Conservation (phyloP, 306 rosid species). For the Leucaena leucocephala region DNA sequence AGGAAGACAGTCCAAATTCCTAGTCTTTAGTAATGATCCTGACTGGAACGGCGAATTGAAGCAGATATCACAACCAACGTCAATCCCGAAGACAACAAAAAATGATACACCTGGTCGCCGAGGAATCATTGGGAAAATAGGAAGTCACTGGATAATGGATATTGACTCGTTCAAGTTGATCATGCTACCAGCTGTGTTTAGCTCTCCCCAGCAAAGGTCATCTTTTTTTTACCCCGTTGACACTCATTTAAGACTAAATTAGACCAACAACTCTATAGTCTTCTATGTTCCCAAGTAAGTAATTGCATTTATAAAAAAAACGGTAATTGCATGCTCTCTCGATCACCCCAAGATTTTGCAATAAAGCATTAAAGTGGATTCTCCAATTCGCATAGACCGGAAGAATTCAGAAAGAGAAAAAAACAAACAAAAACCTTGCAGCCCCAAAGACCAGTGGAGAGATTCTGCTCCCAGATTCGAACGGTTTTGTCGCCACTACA, state of each 20-base stretch:
- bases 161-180: neutral
- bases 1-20: neutral
- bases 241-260: neutral
- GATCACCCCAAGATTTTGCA: neutral
- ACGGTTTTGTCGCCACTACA: slow-evolving; percentile 98
- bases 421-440: slow-evolving; percentile 63
- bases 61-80: neutral
- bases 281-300: neutral
- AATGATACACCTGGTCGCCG: neutral
- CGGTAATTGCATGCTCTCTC: neutral
- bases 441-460: slow-evolving; percentile 59
- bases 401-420: neutral
- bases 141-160: neutral
- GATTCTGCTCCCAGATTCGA: slow-evolving; percentile 89
- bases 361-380: neutral
- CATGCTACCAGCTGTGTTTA: neutral
- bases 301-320: no score
- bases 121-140: neutral
- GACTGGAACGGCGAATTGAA: neutral
- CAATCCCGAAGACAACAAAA: neutral
- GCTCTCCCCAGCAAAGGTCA: neutral
- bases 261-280: neutral
- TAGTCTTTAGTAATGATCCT: neutral
- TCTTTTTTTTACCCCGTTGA: neutral
- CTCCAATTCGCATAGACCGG: neutral